Evolutionary conservation across 129 eudicot genomes (phyloP).

Genomic region (Smallanthus sonchifolius): DNA sequence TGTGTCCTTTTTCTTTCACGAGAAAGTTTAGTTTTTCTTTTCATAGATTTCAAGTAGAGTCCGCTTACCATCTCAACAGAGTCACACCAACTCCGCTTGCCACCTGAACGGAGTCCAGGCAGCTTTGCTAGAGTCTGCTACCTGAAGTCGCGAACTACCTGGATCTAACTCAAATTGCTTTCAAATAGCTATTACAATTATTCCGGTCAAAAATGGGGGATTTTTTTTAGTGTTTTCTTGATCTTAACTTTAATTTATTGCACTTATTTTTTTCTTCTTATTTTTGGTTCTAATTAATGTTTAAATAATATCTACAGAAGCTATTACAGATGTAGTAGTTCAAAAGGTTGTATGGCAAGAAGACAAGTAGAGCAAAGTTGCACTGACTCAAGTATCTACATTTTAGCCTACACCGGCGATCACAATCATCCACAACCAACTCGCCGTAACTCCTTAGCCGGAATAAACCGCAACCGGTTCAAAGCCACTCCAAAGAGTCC

Average conservation of each 20-base stretch:
- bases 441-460: conserved; percentile 67
- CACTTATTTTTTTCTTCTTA: background rate
- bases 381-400: conserved; percentile 53
- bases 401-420: conserved; percentile 73
- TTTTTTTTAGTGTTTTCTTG: background rate
- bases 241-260: too few relatives aligned
- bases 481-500: conserved; percentile 34
- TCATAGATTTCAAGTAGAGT: too few relatives aligned
- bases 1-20: too few relatives aligned
- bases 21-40: too few relatives aligned
- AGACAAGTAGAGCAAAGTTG: conserved; percentile 91
- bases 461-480: conserved; percentile 48
- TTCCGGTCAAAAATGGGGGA: background rate
- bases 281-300: background rate
- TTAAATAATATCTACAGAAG: conserved; percentile 46
- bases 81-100: too few relatives aligned
- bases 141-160: too few relatives aligned
- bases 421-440: conserved; percentile 84
- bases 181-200: background rate
- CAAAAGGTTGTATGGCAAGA: conserved; percentile 82
- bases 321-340: conserved; percentile 84
- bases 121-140: too few relatives aligned
- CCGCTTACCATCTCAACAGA: too few relatives aligned
- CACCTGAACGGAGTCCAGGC: too few relatives aligned
- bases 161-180: too few relatives aligned